Evolutionary conservation across 2,329 filamentous ascomycete genomes (phyloP).

Genomic region (Talaromyces albobiverticillius): DNA sequence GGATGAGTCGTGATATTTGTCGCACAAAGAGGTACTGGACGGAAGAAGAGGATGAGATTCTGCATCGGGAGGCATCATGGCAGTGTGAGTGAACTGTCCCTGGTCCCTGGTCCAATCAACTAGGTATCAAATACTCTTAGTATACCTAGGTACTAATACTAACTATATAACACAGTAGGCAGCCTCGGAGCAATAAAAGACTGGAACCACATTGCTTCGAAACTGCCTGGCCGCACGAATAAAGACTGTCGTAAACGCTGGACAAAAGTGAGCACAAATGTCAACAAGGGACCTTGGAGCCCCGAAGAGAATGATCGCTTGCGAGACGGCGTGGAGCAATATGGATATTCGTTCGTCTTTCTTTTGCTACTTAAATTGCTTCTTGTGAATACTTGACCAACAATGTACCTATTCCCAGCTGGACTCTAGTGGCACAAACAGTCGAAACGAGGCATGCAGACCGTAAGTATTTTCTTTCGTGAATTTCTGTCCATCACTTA

Average conservation of each 20-base stretch:
- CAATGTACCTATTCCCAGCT: neutral
- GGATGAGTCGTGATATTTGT: neutral
- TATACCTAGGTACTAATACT: neutral
- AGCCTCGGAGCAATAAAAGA: neutral
- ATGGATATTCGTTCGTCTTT: neutral
- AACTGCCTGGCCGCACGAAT: neutral
- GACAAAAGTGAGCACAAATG: neutral
- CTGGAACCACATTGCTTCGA: neutral
- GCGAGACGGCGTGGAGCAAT: neutral
- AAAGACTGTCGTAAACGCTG: neutral
- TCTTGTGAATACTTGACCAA: neutral
- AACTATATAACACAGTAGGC: neutral
- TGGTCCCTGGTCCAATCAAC: too few relatives aligned
- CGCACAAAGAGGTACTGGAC: neutral
- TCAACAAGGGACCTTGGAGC: neutral
- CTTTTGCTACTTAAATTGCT: neutral
- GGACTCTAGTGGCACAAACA: neutral
- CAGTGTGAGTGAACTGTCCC: neutral
- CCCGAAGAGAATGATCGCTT: neutral
- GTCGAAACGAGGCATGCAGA: slow-evolving; percentile 1
- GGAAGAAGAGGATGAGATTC: neutral
- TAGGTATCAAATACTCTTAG: too few relatives aligned
- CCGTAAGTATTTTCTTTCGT: neutral
- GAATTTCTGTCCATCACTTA: neutral
- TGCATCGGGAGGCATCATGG: neutral